These are phyloP conservation scores for Aspergillus avenaceus DNA, from an alignment of 495 filamentous ascomycete species.

Conservation along the genomic window DNA sequence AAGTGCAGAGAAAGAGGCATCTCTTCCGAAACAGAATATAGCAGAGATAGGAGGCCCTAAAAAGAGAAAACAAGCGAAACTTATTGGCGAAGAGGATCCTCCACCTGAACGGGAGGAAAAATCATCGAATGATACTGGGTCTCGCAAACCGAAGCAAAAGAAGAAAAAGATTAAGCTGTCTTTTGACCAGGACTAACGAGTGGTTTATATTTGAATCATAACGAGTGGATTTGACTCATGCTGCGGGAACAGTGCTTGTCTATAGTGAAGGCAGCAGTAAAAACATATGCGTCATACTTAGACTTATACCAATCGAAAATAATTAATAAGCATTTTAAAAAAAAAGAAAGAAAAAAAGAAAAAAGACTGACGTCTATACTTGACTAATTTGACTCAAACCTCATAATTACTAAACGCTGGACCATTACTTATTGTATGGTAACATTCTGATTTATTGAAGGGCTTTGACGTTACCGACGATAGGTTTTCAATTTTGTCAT, in stretches of 20 bases:
- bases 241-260: background rate
- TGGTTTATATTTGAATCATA: background rate
- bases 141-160: constrained; percentile 37
- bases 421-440: too few relatives aligned
- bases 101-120: constrained; percentile 20
- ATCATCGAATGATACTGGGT: constrained; percentile 18
- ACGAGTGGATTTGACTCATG: background rate
- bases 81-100: constrained; percentile 33
- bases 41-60: constrained; percentile 40
- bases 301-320: background rate
- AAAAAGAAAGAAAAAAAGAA: background rate
- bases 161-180: constrained; percentile 47
- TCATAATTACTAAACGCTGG: too few relatives aligned
- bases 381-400: too few relatives aligned
- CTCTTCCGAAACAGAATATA: constrained; percentile 30
- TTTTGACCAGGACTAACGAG: constrained; percentile 26
- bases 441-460: background rate
- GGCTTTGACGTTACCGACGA: constrained; percentile 1
- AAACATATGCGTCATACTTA: background rate
- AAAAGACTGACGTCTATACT: too few relatives aligned
- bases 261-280: background rate
- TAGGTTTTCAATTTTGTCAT: constrained; percentile 9
- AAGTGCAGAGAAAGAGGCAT: constrained; percentile 14
- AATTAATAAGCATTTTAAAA: background rate
- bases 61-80: constrained; percentile 43